Evolutionary conservation across 2,329 filamentous ascomycete genomes (phyloP).

Genomic region (Fusarium aywerte): DNA sequence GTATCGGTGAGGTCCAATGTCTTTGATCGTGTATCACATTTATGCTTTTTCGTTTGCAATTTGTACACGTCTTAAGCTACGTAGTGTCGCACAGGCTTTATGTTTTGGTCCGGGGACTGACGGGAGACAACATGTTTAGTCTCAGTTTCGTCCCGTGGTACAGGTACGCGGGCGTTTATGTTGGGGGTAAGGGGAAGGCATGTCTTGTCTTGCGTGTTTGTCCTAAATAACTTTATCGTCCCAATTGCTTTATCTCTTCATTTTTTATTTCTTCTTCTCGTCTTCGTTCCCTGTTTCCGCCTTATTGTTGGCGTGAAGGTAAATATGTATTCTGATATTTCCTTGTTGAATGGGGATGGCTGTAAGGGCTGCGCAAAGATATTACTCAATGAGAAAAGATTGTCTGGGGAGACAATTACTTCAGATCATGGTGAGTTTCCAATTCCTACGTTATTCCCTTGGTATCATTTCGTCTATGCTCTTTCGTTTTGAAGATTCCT

Average conservation of each 20-base stretch:
- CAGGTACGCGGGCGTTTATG: neutral
- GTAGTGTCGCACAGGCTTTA: constrained; percentile 12
- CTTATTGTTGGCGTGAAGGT: neutral
- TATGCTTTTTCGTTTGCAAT: neutral
- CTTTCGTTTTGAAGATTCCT: neutral
- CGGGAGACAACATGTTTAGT: constrained; percentile 6
- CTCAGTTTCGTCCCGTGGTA: constrained; percentile 10
- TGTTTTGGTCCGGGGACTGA: constrained; percentile 2
- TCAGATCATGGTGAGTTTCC: constrained; percentile 19
- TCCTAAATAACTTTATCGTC: neutral
- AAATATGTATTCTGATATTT: constrained; percentile 20
- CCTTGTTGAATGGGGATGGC: constrained; percentile 2
- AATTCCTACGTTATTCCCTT: neutral
- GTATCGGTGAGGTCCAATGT: constrained; percentile 31
- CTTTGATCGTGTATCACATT: neutral
- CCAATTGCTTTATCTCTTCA: neutral
- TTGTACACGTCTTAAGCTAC: constrained; percentile 1
- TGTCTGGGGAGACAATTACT: neutral
- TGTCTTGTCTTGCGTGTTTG: constrained; percentile 1
- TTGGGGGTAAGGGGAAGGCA: neutral
- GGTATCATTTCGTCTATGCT: neutral
- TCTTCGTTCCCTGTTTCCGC: no score
- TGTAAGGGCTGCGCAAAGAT: constrained; percentile 45
- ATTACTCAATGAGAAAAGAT: constrained; percentile 30
- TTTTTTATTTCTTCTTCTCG: neutral